Percentiles rank a stretch among this genome's conserved stretches.
Conservation (phyloP, 306 rosid species). For the Cajanus cajan region DNA sequence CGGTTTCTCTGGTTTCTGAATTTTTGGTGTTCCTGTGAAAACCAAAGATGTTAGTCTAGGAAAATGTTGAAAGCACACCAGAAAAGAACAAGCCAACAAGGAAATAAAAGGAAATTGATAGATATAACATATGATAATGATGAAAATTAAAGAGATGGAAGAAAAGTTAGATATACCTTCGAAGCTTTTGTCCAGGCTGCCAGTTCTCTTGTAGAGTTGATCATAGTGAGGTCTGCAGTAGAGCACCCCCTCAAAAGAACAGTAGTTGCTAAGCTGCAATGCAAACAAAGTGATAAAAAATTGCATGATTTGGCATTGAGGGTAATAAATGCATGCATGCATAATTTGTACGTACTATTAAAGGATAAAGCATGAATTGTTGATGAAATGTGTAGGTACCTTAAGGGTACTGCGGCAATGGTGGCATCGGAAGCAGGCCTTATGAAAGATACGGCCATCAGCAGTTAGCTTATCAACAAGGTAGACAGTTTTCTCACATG, state of each 20-base stretch:
- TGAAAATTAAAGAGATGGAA: no score
- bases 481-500: slow-evolving; percentile 69
- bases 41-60: no score
- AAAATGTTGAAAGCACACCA: no score
- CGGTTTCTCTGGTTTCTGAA: slow-evolving; percentile 53
- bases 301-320: neutral
- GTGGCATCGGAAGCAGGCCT: slow-evolving; percentile 89
- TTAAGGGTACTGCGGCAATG: slow-evolving; percentile 82
- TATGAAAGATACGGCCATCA: slow-evolving; percentile 64
- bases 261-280: slow-evolving; percentile 78
- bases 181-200: slow-evolving; percentile 84
- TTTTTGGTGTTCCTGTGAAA: slow-evolving; percentile 65
- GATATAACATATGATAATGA: no score
- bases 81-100: no score
- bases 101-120: no score
- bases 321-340: neutral
- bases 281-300: slow-evolving; percentile 25
- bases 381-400: no score
- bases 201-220: slow-evolving; percentile 85
- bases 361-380: no score
- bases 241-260: slow-evolving; percentile 84
- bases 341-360: no score
- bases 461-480: slow-evolving; percentile 67
- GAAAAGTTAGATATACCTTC: slow-evolving; percentile 41
- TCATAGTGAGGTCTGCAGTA: slow-evolving; percentile 94